phyloP scores from a whole-genome alignment of 129 eudicot genomes.

The Glebionis coronaria region DNA sequence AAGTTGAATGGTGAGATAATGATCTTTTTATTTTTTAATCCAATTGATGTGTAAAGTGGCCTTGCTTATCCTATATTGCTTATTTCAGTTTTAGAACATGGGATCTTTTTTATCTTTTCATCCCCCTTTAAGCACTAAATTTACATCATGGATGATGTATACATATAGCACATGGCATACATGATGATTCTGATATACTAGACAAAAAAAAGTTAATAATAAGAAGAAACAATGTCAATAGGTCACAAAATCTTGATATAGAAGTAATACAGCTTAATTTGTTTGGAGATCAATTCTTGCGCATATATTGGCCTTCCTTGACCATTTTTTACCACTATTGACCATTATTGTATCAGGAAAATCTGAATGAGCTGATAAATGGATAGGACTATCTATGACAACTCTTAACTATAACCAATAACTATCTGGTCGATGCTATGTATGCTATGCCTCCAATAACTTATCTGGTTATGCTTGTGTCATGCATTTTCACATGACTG shows the following conservation, averaged over 20 bases:
- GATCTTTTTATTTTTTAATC: not conserved
- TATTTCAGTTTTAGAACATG: not conserved
- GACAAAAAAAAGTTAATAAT: no score
- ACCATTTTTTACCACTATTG: no score
- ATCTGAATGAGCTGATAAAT: no score
- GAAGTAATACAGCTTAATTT: not conserved
- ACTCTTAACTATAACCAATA: no score
- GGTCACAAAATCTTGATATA: not conserved
- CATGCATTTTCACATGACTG: no score
- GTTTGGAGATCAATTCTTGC: not conserved
- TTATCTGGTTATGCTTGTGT: no score
- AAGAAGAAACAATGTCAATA: not conserved
- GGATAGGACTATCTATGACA: no score
- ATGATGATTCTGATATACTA: conserved; percentile 7
- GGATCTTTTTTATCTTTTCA: not conserved
- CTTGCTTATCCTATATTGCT: not conserved
- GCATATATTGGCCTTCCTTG: not conserved
- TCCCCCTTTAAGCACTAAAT: not conserved
- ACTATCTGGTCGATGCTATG: no score
- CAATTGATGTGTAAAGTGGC: not conserved
- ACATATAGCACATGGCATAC: conserved; percentile 4
- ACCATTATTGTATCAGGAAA: no score
- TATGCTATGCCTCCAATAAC: no score
- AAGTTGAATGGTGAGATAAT: not conserved
- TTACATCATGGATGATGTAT: not conserved